These are phyloP conservation scores for Butyriboletus loyo DNA, from an alignment of 768 basidiomycete species.

Conservation along the genomic window DNA sequence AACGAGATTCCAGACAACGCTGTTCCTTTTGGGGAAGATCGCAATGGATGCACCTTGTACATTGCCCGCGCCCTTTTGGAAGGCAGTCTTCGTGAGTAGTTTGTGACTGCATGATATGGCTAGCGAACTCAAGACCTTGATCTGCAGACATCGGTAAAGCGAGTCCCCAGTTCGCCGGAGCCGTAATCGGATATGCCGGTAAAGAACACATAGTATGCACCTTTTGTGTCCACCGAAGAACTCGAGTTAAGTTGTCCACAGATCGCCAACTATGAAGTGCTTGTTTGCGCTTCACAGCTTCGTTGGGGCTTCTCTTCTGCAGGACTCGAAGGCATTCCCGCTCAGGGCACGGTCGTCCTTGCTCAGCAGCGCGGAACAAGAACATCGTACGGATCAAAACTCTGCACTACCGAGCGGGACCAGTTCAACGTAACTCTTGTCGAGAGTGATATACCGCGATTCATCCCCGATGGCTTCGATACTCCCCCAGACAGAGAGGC, in stretches of 20 bases:
- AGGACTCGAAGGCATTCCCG: constrained; percentile 9
- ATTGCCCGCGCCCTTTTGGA: constrained; percentile 33
- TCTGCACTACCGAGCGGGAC: constrained; percentile 13
- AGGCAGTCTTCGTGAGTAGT: constrained; percentile 28
- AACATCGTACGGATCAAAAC: not conserved
- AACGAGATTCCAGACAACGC: constrained; percentile 32
- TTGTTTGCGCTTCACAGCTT: constrained; percentile 35
- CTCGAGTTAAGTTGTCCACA: constrained; percentile 7
- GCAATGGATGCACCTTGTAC: constrained; percentile 26
- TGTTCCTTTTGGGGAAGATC: constrained; percentile 33
- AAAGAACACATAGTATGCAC: constrained; percentile 32
- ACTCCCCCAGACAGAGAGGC: constrained; percentile 19
- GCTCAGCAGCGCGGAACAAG: constrained; percentile 18
- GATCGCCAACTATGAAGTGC: constrained; percentile 34
- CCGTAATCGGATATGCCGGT: constrained; percentile 32
- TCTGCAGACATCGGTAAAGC: constrained; percentile 36
- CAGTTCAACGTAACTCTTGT: constrained; percentile 26
- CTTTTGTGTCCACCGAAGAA: not conserved
- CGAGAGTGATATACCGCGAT: constrained; percentile 28
- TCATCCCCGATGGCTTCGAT: constrained; percentile 13
- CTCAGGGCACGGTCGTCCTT: constrained; percentile 31
- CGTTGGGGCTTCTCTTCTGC: constrained; percentile 28
- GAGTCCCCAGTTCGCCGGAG: constrained; percentile 30
- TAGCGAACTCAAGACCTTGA: not conserved
- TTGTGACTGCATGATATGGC: not conserved